These are phyloP conservation scores for Zygosaccharomyces pseudobailii DNA, from an alignment of 1,139 yeast species.

Conservation along the genomic window DNA sequence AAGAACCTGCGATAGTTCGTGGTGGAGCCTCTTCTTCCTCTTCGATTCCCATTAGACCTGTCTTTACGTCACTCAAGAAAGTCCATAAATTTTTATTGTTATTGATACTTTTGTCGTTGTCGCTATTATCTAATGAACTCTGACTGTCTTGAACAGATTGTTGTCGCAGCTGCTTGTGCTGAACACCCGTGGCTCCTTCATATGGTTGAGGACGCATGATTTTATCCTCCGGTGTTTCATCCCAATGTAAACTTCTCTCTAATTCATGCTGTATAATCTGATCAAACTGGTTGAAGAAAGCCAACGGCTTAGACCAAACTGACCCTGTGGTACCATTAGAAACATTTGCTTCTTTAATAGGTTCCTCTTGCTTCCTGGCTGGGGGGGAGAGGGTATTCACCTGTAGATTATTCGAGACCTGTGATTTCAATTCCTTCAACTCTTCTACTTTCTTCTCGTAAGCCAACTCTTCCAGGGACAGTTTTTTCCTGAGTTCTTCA, in stretches of 20 bases:
- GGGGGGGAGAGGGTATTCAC: slow-evolving; percentile 5
- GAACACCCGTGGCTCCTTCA: slow-evolving; percentile 1
- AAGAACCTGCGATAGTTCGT: not conserved
- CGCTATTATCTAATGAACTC: slow-evolving; percentile 4
- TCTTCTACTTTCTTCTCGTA: slow-evolving; percentile 23
- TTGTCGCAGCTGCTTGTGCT: not conserved
- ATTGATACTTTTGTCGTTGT: not conserved
- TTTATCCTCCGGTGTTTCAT: slow-evolving; percentile 20
- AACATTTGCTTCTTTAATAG: slow-evolving; percentile 6
- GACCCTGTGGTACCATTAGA: slow-evolving; percentile 17
- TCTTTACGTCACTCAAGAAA: slow-evolving; percentile 38
- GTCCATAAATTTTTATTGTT: slow-evolving; percentile 31
- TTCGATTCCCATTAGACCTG: slow-evolving; percentile 37
- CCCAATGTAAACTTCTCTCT: slow-evolving; percentile 46
- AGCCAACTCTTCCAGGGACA: slow-evolving; percentile 24
- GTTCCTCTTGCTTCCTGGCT: not conserved
- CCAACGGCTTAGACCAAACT: slow-evolving; percentile 51
- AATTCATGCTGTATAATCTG: slow-evolving; percentile 61
- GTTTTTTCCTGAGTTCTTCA: slow-evolving; percentile 29
- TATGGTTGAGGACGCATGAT: not conserved
- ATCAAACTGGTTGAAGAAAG: slow-evolving; percentile 63
- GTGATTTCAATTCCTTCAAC: slow-evolving; percentile 25
- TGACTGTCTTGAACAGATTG: not conserved
- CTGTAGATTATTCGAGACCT: slow-evolving; percentile 13
- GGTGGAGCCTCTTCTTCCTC: slow-evolving; percentile 18